A percentile compares a stretch with the other conserved stretches of the same genome.
Evolutionary conservation across 345 rosid genomes (phyloP).

Genomic region (Rhodamnia rubescens): DNA sequence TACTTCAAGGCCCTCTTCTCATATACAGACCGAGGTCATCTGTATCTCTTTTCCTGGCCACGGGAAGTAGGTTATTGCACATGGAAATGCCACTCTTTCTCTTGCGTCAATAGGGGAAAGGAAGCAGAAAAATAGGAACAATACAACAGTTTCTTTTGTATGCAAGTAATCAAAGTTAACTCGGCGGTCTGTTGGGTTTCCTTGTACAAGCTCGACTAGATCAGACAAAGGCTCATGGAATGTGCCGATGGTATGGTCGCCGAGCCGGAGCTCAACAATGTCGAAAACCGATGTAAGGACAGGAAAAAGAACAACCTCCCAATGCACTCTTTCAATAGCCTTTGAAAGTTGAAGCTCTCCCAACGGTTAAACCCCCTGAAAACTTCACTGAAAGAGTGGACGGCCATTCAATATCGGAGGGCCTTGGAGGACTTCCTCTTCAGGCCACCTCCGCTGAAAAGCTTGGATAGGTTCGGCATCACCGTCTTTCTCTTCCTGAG

Average conservation of each 20-base stretch:
- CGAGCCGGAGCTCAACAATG: not conserved
- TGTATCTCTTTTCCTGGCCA: not conserved
- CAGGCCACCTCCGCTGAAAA: conserved; percentile 22
- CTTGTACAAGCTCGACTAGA: not conserved
- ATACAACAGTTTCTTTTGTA: not conserved
- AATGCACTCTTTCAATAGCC: not conserved
- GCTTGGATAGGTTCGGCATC: conserved; percentile 43
- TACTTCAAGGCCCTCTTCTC: not conserved
- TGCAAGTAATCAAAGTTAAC: not conserved
- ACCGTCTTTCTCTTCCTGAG: conserved; percentile 51
- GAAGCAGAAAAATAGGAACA: not conserved
- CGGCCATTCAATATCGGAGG: not conserved
- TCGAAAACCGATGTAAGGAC: not conserved
- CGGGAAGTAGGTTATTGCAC: not conserved
- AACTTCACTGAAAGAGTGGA: not conserved
- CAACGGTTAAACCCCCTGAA: not conserved
- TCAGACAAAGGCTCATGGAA: not conserved
- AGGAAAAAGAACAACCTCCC: not conserved
- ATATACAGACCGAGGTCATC: not conserved
- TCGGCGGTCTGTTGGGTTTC: not conserved
- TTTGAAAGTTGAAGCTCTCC: not conserved
- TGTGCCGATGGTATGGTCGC: not conserved
- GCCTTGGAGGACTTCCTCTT: not conserved
- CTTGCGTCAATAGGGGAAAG: not conserved
- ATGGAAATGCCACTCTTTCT: not conserved